Evolutionary conservation across 169 alveolate species (phyloP).

Genomic region (Plasmodium coatneyi): DNA sequence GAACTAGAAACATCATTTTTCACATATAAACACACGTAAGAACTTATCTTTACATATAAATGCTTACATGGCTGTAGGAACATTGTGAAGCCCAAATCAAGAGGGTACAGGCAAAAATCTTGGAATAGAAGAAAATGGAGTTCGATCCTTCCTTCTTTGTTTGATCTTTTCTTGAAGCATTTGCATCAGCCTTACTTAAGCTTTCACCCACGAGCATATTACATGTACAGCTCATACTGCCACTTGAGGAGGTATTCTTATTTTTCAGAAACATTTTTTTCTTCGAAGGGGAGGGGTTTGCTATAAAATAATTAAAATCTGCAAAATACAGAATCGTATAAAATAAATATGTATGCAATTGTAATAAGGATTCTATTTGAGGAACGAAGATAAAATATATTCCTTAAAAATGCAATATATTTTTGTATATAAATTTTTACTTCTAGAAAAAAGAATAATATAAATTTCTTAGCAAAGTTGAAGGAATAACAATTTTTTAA

Average conservation of each 20-base stretch:
- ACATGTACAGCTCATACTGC: background rate
- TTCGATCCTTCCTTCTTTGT: background rate
- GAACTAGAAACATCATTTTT: background rate
- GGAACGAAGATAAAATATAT: background rate
- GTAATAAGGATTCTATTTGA: background rate
- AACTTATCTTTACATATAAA: background rate
- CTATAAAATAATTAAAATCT: background rate
- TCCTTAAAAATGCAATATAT: background rate
- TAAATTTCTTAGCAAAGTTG: background rate
- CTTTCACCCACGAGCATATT: background rate
- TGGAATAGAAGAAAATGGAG: background rate
- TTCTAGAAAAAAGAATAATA: background rate
- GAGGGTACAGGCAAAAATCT: slow-evolving; percentile 4
- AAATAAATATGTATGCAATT: background rate
- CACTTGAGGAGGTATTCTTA: background rate
- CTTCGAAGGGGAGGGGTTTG: background rate
- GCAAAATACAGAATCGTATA: background rate
- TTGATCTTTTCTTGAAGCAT: background rate
- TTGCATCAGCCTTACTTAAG: background rate
- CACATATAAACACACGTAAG: background rate
- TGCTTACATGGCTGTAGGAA: slow-evolving; percentile 12
- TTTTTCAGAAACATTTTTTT: background rate
- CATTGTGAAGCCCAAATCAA: slow-evolving; percentile 32
- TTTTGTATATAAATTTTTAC: background rate
- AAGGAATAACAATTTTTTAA: background rate